A percentile compares a stretch with the other conserved stretches of the same genome.
These are phyloP conservation scores for Podila horticola DNA, from an alignment of 192 early-diverging fungal genomes.

Conservation along the genomic window DNA sequence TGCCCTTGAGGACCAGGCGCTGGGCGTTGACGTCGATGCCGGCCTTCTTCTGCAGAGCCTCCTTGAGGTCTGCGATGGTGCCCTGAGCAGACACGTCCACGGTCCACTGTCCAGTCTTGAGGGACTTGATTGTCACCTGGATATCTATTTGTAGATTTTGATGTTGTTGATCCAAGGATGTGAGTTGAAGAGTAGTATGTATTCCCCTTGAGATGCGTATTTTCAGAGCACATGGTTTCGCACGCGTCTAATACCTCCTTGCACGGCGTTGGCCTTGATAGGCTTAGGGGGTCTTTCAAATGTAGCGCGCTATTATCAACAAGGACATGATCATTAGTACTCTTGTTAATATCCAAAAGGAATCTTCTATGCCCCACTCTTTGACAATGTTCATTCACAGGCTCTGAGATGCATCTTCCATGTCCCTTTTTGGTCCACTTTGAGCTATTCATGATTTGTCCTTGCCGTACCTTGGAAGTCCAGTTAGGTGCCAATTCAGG, in stretches of 20 bases:
- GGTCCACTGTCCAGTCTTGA: conserved; percentile 54
- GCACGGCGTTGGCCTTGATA: conserved; percentile 12
- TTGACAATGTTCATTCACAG: neutral
- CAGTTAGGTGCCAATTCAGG: conserved; percentile 37
- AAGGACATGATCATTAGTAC: neutral
- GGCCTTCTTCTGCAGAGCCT: conserved; percentile 41
- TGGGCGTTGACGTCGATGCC: conserved; percentile 50
- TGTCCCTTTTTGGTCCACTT: neutral
- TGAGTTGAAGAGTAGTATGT: neutral
- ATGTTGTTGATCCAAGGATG: neutral
- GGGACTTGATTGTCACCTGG: conserved; percentile 54
- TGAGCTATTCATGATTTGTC: neutral
- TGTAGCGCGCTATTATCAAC: conserved; percentile 21
- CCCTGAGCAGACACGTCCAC: conserved; percentile 47
- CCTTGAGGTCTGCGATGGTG: conserved; percentile 53
- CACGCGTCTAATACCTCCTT: conserved; percentile 31
- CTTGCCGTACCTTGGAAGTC: conserved; percentile 47
- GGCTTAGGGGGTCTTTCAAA: conserved; percentile 41
- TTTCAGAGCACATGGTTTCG: neutral
- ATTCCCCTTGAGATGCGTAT: neutral
- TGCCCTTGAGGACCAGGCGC: conserved; percentile 69
- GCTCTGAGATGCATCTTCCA: neutral
- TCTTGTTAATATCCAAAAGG: neutral
- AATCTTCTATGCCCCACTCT: neutral
- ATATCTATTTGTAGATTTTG: conserved; percentile 22